Evolutionary conservation across 2,329 filamentous ascomycete species (phyloP).

Genomic region (Monilinia aucupariae): DNA sequence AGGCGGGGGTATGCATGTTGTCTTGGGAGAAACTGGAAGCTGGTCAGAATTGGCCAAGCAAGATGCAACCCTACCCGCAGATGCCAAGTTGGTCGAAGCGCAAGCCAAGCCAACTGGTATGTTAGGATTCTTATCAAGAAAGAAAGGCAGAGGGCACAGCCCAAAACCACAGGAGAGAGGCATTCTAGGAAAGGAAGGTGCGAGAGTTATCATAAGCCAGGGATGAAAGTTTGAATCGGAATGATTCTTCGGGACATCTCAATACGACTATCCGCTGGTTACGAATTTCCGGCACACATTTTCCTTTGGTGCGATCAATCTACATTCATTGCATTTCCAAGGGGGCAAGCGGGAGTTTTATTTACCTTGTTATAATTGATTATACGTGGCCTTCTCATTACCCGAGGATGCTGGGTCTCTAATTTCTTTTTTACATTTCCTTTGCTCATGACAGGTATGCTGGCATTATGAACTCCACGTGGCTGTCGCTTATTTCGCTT

Average conservation of each 20-base stretch:
- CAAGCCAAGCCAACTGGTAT: constrained; percentile 66
- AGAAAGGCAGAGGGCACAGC: constrained; percentile 84
- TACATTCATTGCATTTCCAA: constrained; percentile 12
- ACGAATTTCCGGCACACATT: neutral
- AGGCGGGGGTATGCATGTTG: constrained; percentile 77
- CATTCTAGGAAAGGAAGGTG: constrained; percentile 90
- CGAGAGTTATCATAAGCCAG: constrained; percentile 67
- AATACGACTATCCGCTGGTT: neutral
- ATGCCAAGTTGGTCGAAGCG: constrained; percentile 51
- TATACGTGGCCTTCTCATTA: neutral
- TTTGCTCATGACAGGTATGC: constrained; percentile 12
- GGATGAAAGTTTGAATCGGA: constrained; percentile 4
- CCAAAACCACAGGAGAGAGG: constrained; percentile 92
- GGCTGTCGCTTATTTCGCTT: neutral
- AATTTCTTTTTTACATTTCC: constrained; percentile 6
- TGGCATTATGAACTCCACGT: constrained; percentile 6
- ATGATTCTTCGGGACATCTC: constrained; percentile 2
- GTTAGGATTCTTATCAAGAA: constrained; percentile 82
- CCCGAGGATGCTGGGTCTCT: constrained; percentile 1
- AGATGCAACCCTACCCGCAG: constrained; percentile 66
- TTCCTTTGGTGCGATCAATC: constrained; percentile 4
- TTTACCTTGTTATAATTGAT: neutral
- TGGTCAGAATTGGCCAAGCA: constrained; percentile 89
- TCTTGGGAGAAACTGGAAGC: constrained; percentile 79
- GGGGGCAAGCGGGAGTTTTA: constrained; percentile 9